A percentile compares a stretch with the other conserved stretches of the same genome.
Conservation (phyloP, 805 yeast species). For the Myxozyma melibiosi region DNA sequence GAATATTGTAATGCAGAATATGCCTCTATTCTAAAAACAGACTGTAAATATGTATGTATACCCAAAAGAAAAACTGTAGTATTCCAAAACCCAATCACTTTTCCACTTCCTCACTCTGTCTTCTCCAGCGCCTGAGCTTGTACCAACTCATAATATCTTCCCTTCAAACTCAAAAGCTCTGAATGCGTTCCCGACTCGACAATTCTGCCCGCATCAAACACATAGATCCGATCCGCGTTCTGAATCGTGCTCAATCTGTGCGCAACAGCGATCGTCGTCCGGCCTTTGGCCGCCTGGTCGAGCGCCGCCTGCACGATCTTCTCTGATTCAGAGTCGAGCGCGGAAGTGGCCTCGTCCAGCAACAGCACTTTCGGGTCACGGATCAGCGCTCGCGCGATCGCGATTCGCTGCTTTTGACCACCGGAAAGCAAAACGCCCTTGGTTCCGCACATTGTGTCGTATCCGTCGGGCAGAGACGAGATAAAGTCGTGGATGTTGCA, state of each 20-base stretch:
- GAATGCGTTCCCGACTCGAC: constrained; percentile 54
- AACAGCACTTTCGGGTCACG: constrained; percentile 59
- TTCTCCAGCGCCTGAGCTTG: constrained; percentile 47
- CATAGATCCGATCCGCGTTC: constrained; percentile 55
- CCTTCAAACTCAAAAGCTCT: constrained; percentile 44
- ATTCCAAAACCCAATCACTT: too few relatives aligned
- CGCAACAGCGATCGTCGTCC: constrained; percentile 75
- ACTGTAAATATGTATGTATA: too few relatives aligned
- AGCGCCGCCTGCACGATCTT: constrained; percentile 65
- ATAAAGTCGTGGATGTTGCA: constrained; percentile 59
- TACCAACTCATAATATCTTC: constrained; percentile 47
- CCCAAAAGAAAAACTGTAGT: too few relatives aligned
- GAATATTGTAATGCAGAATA: too few relatives aligned
- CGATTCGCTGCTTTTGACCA: constrained; percentile 66
- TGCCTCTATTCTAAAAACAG: too few relatives aligned
- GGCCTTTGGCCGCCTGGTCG: constrained; percentile 56
- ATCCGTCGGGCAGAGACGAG: constrained; percentile 54
- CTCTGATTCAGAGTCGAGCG: constrained; percentile 62
- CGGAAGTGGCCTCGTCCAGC: constrained; percentile 60
- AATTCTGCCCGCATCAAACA: constrained; percentile 58
- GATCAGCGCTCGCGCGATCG: constrained; percentile 63
- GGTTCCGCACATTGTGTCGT: constrained; percentile 53
- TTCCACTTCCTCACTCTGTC: too few relatives aligned
- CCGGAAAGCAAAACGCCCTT: constrained; percentile 59
- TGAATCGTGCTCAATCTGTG: constrained; percentile 67